Evolutionary conservation across 192 early-diverging fungal genomes (phyloP).

Genomic region (Dissophora globulifera): DNA sequence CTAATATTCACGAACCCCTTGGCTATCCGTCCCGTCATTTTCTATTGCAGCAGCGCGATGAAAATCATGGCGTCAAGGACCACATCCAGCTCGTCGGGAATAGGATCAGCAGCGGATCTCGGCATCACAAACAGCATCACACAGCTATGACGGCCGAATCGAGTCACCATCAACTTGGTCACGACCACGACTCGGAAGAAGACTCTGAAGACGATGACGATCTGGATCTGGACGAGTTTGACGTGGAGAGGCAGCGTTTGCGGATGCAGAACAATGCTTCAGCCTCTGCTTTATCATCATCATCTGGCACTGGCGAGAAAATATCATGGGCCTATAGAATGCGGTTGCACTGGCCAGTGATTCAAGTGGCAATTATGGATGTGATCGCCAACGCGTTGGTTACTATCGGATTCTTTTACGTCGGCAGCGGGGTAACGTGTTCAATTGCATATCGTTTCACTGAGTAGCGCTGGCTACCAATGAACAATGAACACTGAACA

Average conservation of each 20-base stretch:
- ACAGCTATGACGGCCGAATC: background rate
- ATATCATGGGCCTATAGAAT: background rate
- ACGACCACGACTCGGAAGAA: conserved; percentile 18
- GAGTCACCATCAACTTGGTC: background rate
- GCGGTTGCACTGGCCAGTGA: conserved; percentile 35
- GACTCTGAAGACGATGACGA: conserved; percentile 33
- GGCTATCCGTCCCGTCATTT: background rate
- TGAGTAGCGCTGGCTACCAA: too few relatives aligned
- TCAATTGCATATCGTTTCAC: too few relatives aligned
- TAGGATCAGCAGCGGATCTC: background rate
- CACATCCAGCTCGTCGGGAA: conserved; percentile 9
- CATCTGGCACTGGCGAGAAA: background rate
- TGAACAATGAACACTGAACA: too few relatives aligned
- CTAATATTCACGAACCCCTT: background rate
- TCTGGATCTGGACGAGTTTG: conserved; percentile 19
- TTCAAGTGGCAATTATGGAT: conserved; percentile 58
- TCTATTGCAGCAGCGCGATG: background rate
- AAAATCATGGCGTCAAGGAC: conserved; percentile 3
- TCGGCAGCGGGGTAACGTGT: conserved; percentile 66
- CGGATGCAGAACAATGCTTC: background rate
- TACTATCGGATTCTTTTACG: conserved; percentile 65
- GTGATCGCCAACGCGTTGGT: conserved; percentile 64
- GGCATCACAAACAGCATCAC: background rate
- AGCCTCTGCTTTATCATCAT: background rate
- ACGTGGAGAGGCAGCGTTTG: conserved; percentile 21